Evolutionary conservation across 2,329 filamentous ascomycete species (phyloP).

Genomic region (Cladophialophora bantiana): DNA sequence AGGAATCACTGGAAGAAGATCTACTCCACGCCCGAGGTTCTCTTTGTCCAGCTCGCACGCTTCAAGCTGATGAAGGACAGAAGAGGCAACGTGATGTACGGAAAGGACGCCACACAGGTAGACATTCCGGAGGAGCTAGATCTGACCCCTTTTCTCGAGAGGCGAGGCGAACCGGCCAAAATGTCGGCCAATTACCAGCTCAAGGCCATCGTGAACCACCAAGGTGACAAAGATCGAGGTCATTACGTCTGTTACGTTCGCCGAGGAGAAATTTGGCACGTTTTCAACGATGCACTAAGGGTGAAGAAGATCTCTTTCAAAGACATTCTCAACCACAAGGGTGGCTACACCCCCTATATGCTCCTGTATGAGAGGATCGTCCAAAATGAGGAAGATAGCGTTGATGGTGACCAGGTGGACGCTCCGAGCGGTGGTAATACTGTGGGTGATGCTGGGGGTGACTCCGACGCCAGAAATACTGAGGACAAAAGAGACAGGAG

Average conservation of each 20-base stretch:
- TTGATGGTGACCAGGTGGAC: conserved; percentile 1
- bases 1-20: conserved; percentile 9
- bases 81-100: not conserved
- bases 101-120: conserved; percentile 21
- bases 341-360: conserved; percentile 30
- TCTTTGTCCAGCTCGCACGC: conserved; percentile 27
- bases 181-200: conserved; percentile 28
- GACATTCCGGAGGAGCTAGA: conserved; percentile 24
- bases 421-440: not conserved
- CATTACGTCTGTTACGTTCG: conserved; percentile 26
- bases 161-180: conserved; percentile 12
- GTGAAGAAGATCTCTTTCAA: conserved; percentile 8
- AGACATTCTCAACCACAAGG: not conserved
- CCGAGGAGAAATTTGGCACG: conserved; percentile 17
- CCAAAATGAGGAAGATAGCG: not conserved
- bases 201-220: conserved; percentile 23
- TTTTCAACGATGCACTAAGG: conserved; percentile 15
- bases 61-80: conserved; percentile 5
- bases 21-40: conserved; percentile 28
- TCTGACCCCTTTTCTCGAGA: conserved; percentile 24
- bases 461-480: not conserved
- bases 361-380: conserved; percentile 30
- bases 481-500: no score
- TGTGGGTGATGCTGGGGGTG: not conserved
- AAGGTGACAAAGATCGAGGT: conserved; percentile 12